A percentile compares a stretch with the other conserved stretches of the same genome.
phyloP scores from a whole-genome alignment of 768 basidiomycete genomes.

The Leccinum boreale region DNA sequence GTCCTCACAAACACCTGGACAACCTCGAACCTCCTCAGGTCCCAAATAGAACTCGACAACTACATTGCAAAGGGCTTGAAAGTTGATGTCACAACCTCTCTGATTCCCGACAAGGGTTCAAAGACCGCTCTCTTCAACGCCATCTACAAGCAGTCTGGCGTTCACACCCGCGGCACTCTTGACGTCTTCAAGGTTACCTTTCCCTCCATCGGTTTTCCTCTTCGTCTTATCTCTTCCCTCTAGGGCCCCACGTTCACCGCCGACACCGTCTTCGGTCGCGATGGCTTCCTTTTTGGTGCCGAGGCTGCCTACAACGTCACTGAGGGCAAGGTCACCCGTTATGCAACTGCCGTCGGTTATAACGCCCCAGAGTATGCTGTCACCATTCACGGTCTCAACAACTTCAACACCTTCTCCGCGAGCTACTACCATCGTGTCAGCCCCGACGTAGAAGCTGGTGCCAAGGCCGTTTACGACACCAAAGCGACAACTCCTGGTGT shows the following conservation, averaged over 20 bases:
- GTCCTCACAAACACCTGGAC: constrained; percentile 96
- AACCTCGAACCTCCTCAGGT: constrained; percentile 88
- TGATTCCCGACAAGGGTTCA: constrained; percentile 81
- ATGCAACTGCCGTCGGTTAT: constrained; percentile 90
- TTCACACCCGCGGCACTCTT: constrained; percentile 87
- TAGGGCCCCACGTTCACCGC: constrained; percentile 97
- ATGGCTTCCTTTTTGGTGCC: constrained; percentile 95
- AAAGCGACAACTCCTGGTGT: constrained; percentile 86
- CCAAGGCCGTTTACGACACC: constrained; percentile 94
- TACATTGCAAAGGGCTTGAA: constrained; percentile 97
- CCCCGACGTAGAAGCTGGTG: constrained; percentile 89
- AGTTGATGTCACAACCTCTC: constrained; percentile 80
- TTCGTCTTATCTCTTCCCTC: background rate
- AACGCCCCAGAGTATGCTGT: constrained; percentile 95
- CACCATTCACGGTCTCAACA: constrained; percentile 91
- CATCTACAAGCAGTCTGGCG: constrained; percentile 92
- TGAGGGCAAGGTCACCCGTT: constrained; percentile 87
- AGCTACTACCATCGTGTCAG: constrained; percentile 98
- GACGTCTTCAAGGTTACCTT: constrained; percentile 86
- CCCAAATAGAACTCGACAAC: constrained; percentile 93
- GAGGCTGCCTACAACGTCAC: constrained; percentile 97
- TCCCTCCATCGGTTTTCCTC: background rate
- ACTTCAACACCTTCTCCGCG: constrained; percentile 89
- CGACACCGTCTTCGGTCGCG: constrained; percentile 92
- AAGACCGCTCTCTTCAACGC: constrained; percentile 83